A percentile compares a stretch with the other conserved stretches of the same genome.
phyloP scores from a whole-genome alignment of 306 rosid genomes.

The Rosa persica region DNA sequence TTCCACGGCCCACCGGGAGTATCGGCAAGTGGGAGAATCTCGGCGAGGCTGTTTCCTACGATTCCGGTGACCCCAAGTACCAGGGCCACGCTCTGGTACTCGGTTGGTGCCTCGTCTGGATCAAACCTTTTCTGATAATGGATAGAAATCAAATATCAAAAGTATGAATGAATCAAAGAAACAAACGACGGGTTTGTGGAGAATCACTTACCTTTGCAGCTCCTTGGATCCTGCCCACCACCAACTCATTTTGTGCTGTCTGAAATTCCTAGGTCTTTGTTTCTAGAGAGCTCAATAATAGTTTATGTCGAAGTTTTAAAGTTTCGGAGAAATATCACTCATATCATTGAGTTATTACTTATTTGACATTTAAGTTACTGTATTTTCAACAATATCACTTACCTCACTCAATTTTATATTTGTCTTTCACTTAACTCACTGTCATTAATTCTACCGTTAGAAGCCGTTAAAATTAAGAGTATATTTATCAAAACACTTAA shows the following conservation, averaged over 20 bases:
- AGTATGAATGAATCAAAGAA: not conserved
- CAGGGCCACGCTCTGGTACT: slow-evolving; percentile 35
- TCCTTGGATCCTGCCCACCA: slow-evolving; percentile 47
- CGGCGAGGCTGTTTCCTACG: slow-evolving; percentile 57
- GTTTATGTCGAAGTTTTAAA: no score
- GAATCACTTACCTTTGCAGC: slow-evolving; percentile 35
- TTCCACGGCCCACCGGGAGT: slow-evolving; percentile 72
- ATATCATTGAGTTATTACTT: no score
- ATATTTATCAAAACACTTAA: no score
- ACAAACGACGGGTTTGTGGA: not conserved
- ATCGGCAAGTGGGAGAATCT: slow-evolving; percentile 59
- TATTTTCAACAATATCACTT: no score
- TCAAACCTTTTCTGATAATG: slow-evolving; percentile 18
- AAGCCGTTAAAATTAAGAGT: no score
- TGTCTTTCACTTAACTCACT: no score
- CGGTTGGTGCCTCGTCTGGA: slow-evolving; percentile 10
- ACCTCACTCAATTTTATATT: no score
- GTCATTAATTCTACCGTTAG: no score
- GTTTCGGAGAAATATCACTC: no score
- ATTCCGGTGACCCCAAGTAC: slow-evolving; percentile 50
- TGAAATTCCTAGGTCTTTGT: not conserved
- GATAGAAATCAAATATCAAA: not conserved
- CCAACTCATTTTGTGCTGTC: slow-evolving; percentile 38
- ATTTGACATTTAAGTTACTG: no score
- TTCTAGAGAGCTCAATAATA: not conserved